Evolutionary conservation across 75 land plant genomes (phyloP), one percentile per base, ranked within the genome.

Genomic region (Larix kaempferi): DNA sequence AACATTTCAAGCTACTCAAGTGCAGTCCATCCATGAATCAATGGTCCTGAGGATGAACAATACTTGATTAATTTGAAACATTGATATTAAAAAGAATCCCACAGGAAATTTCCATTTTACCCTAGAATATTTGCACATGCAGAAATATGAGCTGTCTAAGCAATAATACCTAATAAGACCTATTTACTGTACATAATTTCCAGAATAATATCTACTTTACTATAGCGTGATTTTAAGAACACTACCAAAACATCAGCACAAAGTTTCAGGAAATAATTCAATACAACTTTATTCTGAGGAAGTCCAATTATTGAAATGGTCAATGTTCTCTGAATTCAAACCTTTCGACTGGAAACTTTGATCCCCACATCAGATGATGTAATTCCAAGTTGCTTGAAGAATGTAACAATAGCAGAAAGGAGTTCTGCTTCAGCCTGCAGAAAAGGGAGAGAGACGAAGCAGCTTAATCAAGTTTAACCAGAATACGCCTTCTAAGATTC

Each of bases 341-440:
- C 99, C 95, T 94, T 96, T 78, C 99, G 87, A 67, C 94, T 96
- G 6, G 99, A 96, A 74, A 96, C 83, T 84, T 85, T 92, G 71
- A 96, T 92, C 19, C 99, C 98, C 56, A 96, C 99, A 88, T 96
- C 98, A 74, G 88, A 82, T 59, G 88, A 80, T n/a, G 90, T 92
- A 49, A 96, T 89, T 29, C 99, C 99, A 81, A 96, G 79, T 73
- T 85, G 80, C 80, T 83, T 89, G 75, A 96, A 96, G 71, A 96
- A 89, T 3, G 89, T 87, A 60, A 96, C 93, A 84, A 96, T 88
- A 16, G 99, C 89, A 63, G 90, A 91, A 67, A 96, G 85, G 55
- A 96, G 93, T 73, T 96, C 99, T 54, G 98, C 98, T 83, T 96
- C 99, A 80, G 99, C 99, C 99, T 96, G 84, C 33, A 37, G 44